These are phyloP conservation scores for Raphanus hybrid DNA, from an alignment of 441 rosid genomes.

Conservation along the genomic window DNA sequence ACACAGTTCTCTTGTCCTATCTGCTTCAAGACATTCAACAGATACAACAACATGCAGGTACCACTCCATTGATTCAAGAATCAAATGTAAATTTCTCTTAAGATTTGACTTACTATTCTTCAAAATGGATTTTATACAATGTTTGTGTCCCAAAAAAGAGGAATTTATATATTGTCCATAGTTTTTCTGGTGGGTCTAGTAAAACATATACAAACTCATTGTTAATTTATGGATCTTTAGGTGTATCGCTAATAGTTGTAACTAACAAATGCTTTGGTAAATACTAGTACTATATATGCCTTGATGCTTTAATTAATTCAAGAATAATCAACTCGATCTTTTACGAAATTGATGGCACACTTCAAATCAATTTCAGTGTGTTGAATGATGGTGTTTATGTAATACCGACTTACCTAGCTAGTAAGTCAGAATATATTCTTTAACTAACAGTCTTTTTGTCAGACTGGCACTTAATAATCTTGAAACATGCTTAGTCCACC, in stretches of 20 bases:
- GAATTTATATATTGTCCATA: background rate
- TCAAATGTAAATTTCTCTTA: background rate
- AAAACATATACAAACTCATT: conserved; percentile 7
- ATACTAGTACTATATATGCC: conserved; percentile 2
- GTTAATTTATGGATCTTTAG: conserved; percentile 19
- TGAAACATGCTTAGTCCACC: conserved; percentile 13
- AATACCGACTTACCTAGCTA: background rate
- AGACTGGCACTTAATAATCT: conserved; percentile 20
- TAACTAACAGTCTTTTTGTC: too few relatives aligned
- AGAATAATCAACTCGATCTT: conserved; percentile 22
- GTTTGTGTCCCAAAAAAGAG: too few relatives aligned
- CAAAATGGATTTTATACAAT: background rate
- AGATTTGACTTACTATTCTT: background rate
- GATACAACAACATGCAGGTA: conserved; percentile 99
- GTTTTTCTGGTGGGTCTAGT: background rate
- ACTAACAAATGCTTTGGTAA: conserved; percentile 20
- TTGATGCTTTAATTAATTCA: conserved; percentile 25
- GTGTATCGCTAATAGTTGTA: background rate
- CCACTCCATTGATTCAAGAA: conserved; percentile 13
- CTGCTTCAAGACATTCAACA: conserved; percentile 94
- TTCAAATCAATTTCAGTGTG: conserved; percentile 32
- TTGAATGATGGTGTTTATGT: conserved; percentile 31
- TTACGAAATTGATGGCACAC: conserved; percentile 30
- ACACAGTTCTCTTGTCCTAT: conserved; percentile 98
- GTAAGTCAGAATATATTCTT: too few relatives aligned